Evolutionary conservation across 225 moss, liverwort and hornwort species (phyloP).

Genomic region (Lunularia cruciata): DNA sequence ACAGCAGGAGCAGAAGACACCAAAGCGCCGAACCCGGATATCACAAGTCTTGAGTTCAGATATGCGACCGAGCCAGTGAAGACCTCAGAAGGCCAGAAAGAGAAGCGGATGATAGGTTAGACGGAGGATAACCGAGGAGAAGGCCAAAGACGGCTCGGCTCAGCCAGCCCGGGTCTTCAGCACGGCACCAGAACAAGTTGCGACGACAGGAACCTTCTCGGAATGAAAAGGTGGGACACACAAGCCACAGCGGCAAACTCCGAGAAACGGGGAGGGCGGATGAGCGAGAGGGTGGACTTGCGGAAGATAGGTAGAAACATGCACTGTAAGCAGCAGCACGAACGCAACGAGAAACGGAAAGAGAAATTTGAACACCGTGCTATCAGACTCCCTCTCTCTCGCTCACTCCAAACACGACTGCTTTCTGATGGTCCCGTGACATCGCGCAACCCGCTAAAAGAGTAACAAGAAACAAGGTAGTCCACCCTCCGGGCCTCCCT

Average conservation of each 20-base stretch:
- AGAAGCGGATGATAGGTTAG: background rate
- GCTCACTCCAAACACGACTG: background rate
- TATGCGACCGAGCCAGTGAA: background rate
- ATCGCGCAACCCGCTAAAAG: slow-evolving; percentile 1
- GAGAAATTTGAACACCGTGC: background rate
- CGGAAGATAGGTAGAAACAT: too few species aligned
- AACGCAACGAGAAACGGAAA: slow-evolving; percentile 7
- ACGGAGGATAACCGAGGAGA: background rate
- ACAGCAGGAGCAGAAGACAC: background rate
- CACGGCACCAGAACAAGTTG: background rate
- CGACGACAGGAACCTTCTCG: slow-evolving; percentile 8
- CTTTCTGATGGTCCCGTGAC: too few species aligned
- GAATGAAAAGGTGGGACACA: slow-evolving; percentile 9
- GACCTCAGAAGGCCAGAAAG: background rate
- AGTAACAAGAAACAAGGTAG: background rate
- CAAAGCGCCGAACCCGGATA: background rate
- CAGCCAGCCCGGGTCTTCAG: background rate
- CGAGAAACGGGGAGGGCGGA: background rate
- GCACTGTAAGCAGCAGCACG: too few species aligned
- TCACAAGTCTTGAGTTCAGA: background rate
- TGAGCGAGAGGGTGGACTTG: background rate
- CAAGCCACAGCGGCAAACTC: background rate
- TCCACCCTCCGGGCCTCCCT: background rate
- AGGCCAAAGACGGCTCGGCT: background rate
- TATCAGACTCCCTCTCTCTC: background rate